These are phyloP conservation scores for Cladochytrium tenue DNA, from an alignment of 371 early-diverging fungal species.

Conservation along the genomic window DNA sequence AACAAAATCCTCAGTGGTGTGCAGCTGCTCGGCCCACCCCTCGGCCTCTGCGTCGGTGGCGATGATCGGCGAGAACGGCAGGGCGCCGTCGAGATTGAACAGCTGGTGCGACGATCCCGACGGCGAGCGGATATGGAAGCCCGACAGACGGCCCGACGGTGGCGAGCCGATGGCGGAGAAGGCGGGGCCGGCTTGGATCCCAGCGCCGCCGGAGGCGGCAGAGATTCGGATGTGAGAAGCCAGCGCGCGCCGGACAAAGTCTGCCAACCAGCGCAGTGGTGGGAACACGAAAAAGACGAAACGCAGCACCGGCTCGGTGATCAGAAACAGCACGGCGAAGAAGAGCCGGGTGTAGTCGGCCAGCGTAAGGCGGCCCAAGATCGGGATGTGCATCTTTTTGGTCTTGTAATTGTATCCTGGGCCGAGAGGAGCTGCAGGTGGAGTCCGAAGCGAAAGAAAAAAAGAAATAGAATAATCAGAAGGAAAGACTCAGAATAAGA, in stretches of 20 bases:
- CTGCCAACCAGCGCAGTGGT: constrained; percentile 7
- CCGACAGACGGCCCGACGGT: too few relatives aligned
- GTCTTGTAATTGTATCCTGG: too few relatives aligned
- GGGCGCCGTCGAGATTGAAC: neutral
- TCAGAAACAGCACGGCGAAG: constrained; percentile 66
- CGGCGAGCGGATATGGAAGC: constrained; percentile 36
- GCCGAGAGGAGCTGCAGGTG: too few relatives aligned
- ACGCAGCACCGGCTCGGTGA: constrained; percentile 68
- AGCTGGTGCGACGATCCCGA: constrained; percentile 22
- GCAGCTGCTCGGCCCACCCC: constrained; percentile 62
- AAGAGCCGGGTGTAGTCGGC: constrained; percentile 46
- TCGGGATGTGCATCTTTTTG: constrained; percentile 30
- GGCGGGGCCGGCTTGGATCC: constrained; percentile 1
- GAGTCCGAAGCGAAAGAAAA: too few relatives aligned
- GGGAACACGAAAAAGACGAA: constrained; percentile 68
- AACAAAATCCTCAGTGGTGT: constrained; percentile 69
- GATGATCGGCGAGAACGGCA: constrained; percentile 18
- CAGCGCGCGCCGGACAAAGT: neutral
- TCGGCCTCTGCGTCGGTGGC: constrained; percentile 52
- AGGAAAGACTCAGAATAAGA: too few relatives aligned
- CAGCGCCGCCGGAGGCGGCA: constrained; percentile 33
- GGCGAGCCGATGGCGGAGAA: constrained; percentile 3
- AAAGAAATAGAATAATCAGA: too few relatives aligned
- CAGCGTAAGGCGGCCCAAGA: constrained; percentile 37
- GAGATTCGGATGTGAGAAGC: constrained; percentile 19